Base-by-base conservation (phyloP, 768 basidiomycete genomes). In the Epithele typhae region DNA sequence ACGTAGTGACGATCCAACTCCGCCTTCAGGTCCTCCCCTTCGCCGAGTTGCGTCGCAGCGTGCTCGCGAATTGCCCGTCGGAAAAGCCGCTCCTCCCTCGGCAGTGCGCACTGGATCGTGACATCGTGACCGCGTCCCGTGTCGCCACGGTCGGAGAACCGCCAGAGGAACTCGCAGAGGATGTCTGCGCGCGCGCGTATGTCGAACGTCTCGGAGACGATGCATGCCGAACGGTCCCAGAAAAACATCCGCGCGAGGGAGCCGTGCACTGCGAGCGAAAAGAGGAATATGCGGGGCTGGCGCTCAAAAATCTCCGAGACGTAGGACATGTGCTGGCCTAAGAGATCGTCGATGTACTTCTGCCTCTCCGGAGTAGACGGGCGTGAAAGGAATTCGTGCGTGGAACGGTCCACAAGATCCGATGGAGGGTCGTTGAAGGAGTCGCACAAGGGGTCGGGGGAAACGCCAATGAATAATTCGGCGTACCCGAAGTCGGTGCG, bases 201-300 rank as follows among this genome's bases (percentile, higher is more conserved):
- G 37, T 62, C 46, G 54, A 70, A 66, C 0, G 40, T 17, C 22
- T 49, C 45, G 0, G 67, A 54, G 5, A 67, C 64, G 12, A 70
- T 53, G 0, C 51, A 55, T 5, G 64, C 70, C 2, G 64, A 48
- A 3, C 68, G 59, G 43, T 71, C 70, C 50, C 59, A 57, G 4
- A 61, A 57, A 18, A 71, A 53, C 27, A 70, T 44, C 2, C 67
- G 63, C 9, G 52, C 64, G 17, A 40, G 43, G 1, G 49, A 46
- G 24, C 60, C 58, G 14, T 35, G 53, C n/a, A 71, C 48, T 23
- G 52, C 56, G 34, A 69, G 24, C 0, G 62, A 53, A 53, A 67
- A 69, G 8, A 49, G 35, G 33, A 54, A 60, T 0, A 45, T 49
- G 6, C 68, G 64, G 37, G 59, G 58, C 42, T 68, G 69, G 11